A percentile compares a stretch with the other conserved stretches of the same genome.
These are phyloP conservation scores for Linnemannia hyalina DNA, from an alignment of 192 early-diverging fungal species.

Conservation along the genomic window DNA sequence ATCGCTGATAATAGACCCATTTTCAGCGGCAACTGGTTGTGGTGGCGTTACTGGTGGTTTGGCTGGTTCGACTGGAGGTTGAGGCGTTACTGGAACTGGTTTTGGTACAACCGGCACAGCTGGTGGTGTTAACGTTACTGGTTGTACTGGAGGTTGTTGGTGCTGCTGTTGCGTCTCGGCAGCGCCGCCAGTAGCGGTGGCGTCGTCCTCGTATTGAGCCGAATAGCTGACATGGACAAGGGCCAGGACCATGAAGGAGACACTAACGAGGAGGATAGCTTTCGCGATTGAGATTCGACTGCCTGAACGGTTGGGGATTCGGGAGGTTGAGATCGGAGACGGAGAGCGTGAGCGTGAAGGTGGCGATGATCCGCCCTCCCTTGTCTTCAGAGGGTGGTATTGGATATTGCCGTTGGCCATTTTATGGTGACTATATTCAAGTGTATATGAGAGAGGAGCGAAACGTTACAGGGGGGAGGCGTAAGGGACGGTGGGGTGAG, in stretches of 20 bases:
- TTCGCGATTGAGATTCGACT: background rate
- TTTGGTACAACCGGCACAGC: too few species aligned
- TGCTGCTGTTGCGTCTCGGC: background rate
- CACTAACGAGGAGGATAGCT: slow-evolving; percentile 14
- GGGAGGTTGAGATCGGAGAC: background rate
- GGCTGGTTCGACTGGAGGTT: background rate
- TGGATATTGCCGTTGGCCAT: background rate
- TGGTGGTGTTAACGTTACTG: background rate
- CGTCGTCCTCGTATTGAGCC: background rate
- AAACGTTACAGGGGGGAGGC: background rate
- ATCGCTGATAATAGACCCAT: background rate
- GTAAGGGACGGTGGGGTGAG: background rate
- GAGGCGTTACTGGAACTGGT: background rate
- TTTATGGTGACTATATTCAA: background rate
- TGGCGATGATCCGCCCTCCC: background rate
- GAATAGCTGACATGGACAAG: slow-evolving; percentile 18
- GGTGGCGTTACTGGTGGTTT: background rate
- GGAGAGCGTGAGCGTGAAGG: background rate
- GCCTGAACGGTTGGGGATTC: background rate
- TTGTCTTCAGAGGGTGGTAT: slow-evolving; percentile 3
- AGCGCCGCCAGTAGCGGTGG: background rate
- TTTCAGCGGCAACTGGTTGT: background rate
- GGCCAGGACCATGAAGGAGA: slow-evolving; percentile 19
- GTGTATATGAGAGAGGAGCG: background rate
- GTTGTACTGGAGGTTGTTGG: background rate